Percentiles rank a stretch among this genome's conserved stretches.
These are phyloP conservation scores for Mycosarcoma maydis DNA, from an alignment of 1,284 basidiomycete species.

Conservation along the genomic window DNA sequence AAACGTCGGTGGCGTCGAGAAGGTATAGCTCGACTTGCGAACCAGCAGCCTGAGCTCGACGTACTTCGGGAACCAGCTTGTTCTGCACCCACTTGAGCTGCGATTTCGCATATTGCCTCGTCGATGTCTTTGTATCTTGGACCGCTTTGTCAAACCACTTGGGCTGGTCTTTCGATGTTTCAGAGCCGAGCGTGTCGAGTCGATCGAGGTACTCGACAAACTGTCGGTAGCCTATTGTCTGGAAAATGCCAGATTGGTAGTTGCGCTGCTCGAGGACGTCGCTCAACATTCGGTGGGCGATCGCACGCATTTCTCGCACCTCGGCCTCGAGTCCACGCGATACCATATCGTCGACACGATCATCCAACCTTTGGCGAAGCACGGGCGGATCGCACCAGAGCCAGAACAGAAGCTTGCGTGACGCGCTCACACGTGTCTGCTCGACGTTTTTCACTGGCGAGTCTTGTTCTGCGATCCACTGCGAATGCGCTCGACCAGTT, in stretches of 20 bases:
- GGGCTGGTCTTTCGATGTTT: neutral
- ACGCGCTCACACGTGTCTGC: conserved; percentile 11
- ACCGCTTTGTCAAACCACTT: conserved; percentile 74
- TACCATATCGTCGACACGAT: conserved; percentile 88
- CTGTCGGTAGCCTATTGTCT: conserved; percentile 94
- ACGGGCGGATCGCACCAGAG: conserved; percentile 79
- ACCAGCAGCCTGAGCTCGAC: conserved; percentile 14
- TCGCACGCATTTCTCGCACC: conserved; percentile 72
- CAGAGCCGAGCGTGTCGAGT: conserved; percentile 24
- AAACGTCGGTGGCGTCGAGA: conserved; percentile 75
- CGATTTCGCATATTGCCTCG: conserved; percentile 88
- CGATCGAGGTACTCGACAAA: conserved; percentile 76
- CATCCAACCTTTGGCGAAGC: conserved; percentile 78
- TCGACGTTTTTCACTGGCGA: neutral
- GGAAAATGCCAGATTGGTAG: conserved; percentile 79
- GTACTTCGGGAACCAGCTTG: conserved; percentile 82
- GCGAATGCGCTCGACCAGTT: conserved; percentile 75
- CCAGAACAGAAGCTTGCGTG: conserved; percentile 88
- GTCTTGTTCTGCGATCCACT: conserved; percentile 74
- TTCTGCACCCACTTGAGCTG: conserved; percentile 93
- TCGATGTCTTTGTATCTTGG: conserved; percentile 84
- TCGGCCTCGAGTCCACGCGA: conserved; percentile 86
- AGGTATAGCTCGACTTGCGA: conserved; percentile 69
- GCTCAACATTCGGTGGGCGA: conserved; percentile 55
- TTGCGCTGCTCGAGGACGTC: conserved; percentile 70